phyloP scores from a whole-genome alignment of 352 stramenopile genomes.

The Globisporangium perplexum region DNA sequence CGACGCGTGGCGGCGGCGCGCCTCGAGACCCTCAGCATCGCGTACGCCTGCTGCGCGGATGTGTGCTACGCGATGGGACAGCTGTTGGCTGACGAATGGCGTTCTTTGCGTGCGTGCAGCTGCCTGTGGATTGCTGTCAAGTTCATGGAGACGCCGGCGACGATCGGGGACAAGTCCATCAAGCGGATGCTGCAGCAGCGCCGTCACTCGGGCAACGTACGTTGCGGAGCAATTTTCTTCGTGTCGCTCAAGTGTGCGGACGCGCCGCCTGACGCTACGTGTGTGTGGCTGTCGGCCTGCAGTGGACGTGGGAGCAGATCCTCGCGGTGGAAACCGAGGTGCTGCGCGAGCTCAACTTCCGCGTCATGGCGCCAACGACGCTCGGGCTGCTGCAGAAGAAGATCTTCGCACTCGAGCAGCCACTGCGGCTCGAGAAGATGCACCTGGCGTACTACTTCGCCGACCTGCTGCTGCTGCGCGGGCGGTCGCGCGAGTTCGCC shows the following conservation, averaged over 20 bases:
- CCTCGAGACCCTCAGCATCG: conserved; percentile 55
- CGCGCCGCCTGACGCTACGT: neutral
- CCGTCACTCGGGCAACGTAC: conserved; percentile 57
- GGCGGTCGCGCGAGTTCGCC: conserved; percentile 30
- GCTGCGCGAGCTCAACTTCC: conserved; percentile 38
- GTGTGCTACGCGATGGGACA: neutral
- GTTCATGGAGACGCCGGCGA: conserved; percentile 57
- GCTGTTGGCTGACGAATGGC: neutral
- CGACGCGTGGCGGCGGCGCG: conserved; percentile 15
- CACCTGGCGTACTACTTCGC: conserved; percentile 60
- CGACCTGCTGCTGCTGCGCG: conserved; percentile 45
- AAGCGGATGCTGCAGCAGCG: conserved; percentile 58
- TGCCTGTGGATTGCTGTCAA: conserved; percentile 74
- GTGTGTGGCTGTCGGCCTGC: neutral
- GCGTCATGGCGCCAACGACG: conserved; percentile 47
- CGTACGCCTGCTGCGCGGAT: conserved; percentile 23
- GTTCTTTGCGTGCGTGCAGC: conserved; percentile 14
- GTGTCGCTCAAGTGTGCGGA: neutral
- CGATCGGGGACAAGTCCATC: conserved; percentile 48
- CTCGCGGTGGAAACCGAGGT: conserved; percentile 39
- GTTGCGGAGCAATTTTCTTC: too few relatives aligned
- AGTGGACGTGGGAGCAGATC: conserved; percentile 70
- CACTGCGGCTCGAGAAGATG: conserved; percentile 7
- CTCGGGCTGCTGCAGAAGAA: conserved; percentile 37
- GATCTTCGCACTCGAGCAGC: conserved; percentile 21